Percentiles rank a stretch among this genome's conserved stretches.
Evolutionary conservation across 208 protist species (phyloP).

Genomic region (Trypanosoma rangeli): DNA sequence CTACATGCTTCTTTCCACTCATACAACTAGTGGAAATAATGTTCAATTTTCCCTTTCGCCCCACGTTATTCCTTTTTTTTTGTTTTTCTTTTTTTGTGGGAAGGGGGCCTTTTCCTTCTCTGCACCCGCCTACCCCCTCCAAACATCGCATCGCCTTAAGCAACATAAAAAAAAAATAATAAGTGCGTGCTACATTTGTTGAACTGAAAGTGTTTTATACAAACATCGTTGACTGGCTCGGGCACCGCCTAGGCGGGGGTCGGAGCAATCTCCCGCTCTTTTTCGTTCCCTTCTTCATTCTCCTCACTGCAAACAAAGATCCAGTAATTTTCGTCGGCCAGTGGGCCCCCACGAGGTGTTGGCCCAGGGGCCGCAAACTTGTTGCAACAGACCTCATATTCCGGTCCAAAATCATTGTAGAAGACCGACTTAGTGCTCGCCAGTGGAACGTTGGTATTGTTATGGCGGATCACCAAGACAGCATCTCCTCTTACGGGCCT

Average conservation of each 20-base stretch:
- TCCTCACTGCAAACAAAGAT: conserved; percentile 78
- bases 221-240: too few species aligned
- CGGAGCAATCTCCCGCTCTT: not conserved
- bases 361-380: conserved; percentile 44
- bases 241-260: not conserved
- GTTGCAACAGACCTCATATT: conserved; percentile 79
- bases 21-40: not conserved
- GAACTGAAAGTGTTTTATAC: not conserved
- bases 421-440: conserved; percentile 59
- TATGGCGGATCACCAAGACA: conserved; percentile 74
- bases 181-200: too few species aligned
- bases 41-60: not conserved
- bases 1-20: not conserved
- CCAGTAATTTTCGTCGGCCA: conserved; percentile 69
- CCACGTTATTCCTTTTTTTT: not conserved
- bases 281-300: conserved; percentile 11
- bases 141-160: not conserved
- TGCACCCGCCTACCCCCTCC: too few species aligned
- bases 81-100: conserved; percentile 6
- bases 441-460: conserved; percentile 74
- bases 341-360: conserved; percentile 39
- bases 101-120: not conserved
- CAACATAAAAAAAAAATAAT: not conserved
- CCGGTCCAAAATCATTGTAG: conserved; percentile 83
- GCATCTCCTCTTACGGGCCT: conserved; percentile 70